These are phyloP conservation scores for Xylariaceae sp. DNA, from an alignment of 2,329 filamentous ascomycete genomes.

Conservation along the genomic window DNA sequence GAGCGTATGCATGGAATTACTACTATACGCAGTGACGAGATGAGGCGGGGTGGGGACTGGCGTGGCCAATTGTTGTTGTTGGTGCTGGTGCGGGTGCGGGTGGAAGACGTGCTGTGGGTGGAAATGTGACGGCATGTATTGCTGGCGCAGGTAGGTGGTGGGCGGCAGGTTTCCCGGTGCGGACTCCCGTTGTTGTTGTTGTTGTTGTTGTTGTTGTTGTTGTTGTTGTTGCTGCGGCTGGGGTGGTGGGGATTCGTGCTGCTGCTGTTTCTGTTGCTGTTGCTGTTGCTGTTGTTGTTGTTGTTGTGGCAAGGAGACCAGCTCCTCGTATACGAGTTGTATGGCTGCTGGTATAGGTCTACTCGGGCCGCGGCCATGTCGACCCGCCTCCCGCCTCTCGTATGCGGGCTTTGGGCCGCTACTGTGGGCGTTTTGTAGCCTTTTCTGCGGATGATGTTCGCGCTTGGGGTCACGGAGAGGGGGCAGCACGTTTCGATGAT, in stretches of 20 bases:
- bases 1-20: slow-evolving; percentile 8
- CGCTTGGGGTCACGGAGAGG: slow-evolving; percentile 14
- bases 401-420: slow-evolving; percentile 14
- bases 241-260: slow-evolving; percentile 6
- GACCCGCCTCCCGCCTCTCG: slow-evolving; percentile 12
- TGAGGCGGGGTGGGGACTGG: slow-evolving; percentile 14
- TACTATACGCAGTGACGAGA: slow-evolving; percentile 10
- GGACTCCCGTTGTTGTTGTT: too few species aligned
- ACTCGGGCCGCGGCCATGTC: slow-evolving; percentile 7
- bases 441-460: slow-evolving; percentile 17
- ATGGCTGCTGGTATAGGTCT: slow-evolving; percentile 16
- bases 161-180: too few species aligned
- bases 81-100: background rate
- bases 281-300: slow-evolving; percentile 9
- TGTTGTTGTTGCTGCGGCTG: slow-evolving; percentile 12
- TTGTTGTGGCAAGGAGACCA: slow-evolving; percentile 14
- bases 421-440: slow-evolving; percentile 10
- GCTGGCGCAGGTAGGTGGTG: background rate
- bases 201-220: too few species aligned
- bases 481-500: slow-evolving; percentile 6
- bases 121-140: slow-evolving; percentile 5
- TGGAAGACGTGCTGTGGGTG: slow-evolving; percentile 8
- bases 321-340: slow-evolving; percentile 19
- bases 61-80: background rate
- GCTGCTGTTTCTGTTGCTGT: slow-evolving; percentile 1